Evolutionary conservation across 2,329 filamentous ascomycete species (phyloP).

Genomic region (Cryphonectria nitschkei): DNA sequence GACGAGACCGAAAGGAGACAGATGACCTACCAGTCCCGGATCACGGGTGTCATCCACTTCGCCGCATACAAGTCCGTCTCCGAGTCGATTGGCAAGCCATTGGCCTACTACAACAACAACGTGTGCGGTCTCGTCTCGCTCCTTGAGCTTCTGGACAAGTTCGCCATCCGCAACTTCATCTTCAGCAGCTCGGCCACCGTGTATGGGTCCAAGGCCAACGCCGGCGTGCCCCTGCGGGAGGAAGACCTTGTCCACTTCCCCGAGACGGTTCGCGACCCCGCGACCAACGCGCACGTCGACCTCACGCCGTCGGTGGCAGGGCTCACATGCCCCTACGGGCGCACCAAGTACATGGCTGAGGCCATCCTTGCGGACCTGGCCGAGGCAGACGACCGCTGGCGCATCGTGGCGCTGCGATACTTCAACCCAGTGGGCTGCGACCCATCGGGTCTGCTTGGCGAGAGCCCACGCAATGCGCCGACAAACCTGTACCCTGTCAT

Average conservation of each 20-base stretch:
- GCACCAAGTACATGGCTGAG: slow-evolving; percentile 70
- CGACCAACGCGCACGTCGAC: slow-evolving; percentile 33
- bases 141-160: slow-evolving; percentile 58
- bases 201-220: slow-evolving; percentile 60
- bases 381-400: slow-evolving; percentile 62
- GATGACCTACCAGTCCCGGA: slow-evolving; percentile 46
- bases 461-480: slow-evolving; percentile 64
- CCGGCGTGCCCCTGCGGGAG: slow-evolving; percentile 56
- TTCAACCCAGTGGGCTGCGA: slow-evolving; percentile 72
- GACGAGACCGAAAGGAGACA: slow-evolving; percentile 25
- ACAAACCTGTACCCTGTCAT: slow-evolving; percentile 69
- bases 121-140: slow-evolving; percentile 66
- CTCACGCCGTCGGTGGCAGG: slow-evolving; percentile 49
- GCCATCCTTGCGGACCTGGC: slow-evolving; percentile 67
- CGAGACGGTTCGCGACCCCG: slow-evolving; percentile 48
- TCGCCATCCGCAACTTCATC: slow-evolving; percentile 67
- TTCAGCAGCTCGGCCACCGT: slow-evolving; percentile 72
- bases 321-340: slow-evolving; percentile 67
- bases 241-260: slow-evolving; percentile 58
- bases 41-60: slow-evolving; percentile 70
- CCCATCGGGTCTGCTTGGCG: slow-evolving; percentile 64
- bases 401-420: slow-evolving; percentile 66
- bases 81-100: slow-evolving; percentile 62
- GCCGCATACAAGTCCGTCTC: slow-evolving; percentile 69
- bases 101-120: slow-evolving; percentile 71